Percentiles rank a stretch among this genome's conserved stretches.
These are phyloP conservation scores for Fusarium verrucosum DNA, from an alignment of 2,329 filamentous ascomycete genomes.

Conservation along the genomic window DNA sequence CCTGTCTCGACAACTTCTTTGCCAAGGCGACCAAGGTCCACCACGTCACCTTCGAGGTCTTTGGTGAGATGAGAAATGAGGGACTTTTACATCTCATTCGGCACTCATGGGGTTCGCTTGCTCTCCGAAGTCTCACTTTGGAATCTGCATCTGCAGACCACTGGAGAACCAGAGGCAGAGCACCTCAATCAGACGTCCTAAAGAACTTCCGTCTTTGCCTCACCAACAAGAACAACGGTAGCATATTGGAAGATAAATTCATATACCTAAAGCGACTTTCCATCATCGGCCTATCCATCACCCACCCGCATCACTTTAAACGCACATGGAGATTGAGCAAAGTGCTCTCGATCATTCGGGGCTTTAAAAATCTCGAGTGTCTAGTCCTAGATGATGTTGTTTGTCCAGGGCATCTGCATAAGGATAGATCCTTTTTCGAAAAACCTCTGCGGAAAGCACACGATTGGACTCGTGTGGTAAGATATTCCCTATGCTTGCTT, in stretches of 20 bases:
- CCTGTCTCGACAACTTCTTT: background rate
- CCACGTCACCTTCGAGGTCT: background rate
- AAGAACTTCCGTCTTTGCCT: background rate
- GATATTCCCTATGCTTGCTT: background rate
- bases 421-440: too few species aligned
- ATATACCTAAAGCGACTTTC: background rate
- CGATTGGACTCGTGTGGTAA: background rate
- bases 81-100: background rate
- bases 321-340: background rate
- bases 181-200: background rate
- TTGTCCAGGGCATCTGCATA: too few species aligned
- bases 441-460: too few species aligned
- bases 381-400: background rate
- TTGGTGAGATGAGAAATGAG: background rate
- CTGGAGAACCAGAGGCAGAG: too few species aligned
- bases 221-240: background rate
- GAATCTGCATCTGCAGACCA: too few species aligned
- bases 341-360: rapidly evolving
- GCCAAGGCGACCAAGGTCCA: background rate
- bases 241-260: background rate
- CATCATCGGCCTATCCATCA: background rate
- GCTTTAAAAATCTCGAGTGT: background rate
- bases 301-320: too few species aligned
- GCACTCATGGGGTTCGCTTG: background rate
- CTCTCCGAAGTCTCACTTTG: too few species aligned